Conservation (phyloP, 768 basidiomycete genomes). For the Termitomyces bulborhizus region DNA sequence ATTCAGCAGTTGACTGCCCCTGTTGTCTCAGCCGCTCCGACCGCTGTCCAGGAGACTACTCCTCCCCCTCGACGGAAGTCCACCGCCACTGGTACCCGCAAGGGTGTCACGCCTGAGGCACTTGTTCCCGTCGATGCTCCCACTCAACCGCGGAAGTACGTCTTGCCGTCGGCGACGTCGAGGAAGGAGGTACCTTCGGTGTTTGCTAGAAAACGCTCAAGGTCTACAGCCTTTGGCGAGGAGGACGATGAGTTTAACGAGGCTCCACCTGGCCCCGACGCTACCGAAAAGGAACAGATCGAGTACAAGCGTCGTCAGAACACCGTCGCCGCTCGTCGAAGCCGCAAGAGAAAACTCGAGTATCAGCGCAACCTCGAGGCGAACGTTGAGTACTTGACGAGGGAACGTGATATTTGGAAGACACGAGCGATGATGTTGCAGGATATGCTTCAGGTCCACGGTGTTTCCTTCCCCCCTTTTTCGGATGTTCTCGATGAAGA, state of each 20-base stretch:
- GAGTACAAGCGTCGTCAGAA: slow-evolving; percentile 77
- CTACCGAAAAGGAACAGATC: slow-evolving; percentile 57
- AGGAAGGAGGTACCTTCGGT: slow-evolving; percentile 66
- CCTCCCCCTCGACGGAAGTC: slow-evolving; percentile 19
- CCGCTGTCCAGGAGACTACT: neutral
- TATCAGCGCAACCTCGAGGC: slow-evolving; percentile 59
- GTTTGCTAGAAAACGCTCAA: slow-evolving; percentile 60
- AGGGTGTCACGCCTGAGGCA: slow-evolving; percentile 53
- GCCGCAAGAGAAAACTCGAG: slow-evolving; percentile 68
- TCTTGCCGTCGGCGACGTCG: slow-evolving; percentile 62
- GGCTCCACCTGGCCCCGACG: slow-evolving; percentile 27
- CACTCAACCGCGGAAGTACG: slow-evolving; percentile 64
- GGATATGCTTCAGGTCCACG: slow-evolving; percentile 39
- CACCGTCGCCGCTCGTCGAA: slow-evolving; percentile 73
- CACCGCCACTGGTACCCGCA: slow-evolving; percentile 61
- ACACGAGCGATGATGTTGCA: slow-evolving; percentile 34
- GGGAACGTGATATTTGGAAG: slow-evolving; percentile 53
- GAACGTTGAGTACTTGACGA: slow-evolving; percentile 34
- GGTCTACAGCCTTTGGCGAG: slow-evolving; percentile 36
- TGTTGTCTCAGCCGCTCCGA: slow-evolving; percentile 11
- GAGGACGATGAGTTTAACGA: slow-evolving; percentile 42
- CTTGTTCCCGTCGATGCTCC: slow-evolving; percentile 72
- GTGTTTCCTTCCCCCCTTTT: slow-evolving; percentile 37
- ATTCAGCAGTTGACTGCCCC: slow-evolving; percentile 4
- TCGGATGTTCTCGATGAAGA: slow-evolving; percentile 23